Evolutionary conservation across 2,329 filamentous ascomycete genomes (phyloP).

Genomic region (Lachnellula subtilissima): DNA sequence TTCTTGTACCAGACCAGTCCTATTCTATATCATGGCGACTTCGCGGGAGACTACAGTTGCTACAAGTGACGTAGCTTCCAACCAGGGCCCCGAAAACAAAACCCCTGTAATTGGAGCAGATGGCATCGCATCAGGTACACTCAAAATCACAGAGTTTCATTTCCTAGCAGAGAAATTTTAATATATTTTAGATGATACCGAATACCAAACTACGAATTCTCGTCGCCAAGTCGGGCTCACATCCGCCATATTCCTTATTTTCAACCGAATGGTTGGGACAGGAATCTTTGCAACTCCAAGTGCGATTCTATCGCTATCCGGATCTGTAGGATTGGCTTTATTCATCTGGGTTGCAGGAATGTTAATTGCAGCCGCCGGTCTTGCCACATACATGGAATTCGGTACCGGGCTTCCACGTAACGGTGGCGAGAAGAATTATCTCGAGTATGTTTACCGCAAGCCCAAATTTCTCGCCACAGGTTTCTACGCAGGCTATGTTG

Average conservation of each 20-base stretch:
- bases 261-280: conserved; percentile 62
- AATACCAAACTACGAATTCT: conserved; percentile 14
- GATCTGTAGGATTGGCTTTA: conserved; percentile 57
- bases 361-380: conserved; percentile 56
- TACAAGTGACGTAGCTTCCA: not conserved
- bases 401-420: conserved; percentile 61
- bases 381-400: conserved; percentile 62
- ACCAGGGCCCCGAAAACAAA: not conserved
- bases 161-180: not conserved
- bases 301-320: conserved; percentile 51
- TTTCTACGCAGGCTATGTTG: conserved; percentile 56
- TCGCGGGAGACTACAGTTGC: not conserved
- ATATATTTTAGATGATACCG: not conserved
- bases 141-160: not conserved
- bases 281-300: conserved; percentile 63
- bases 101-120: not conserved
- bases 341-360: conserved; percentile 60
- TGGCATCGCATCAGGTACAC: not conserved
- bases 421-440: conserved; percentile 64
- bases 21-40: not conserved
- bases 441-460: conserved; percentile 58
- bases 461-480: conserved; percentile 58
- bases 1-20: not conserved
- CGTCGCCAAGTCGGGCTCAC: conserved; percentile 51
- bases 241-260: conserved; percentile 54